Evolutionary conservation across 352 stramenopile species (phyloP).

Genomic region (Globisporangium canariense): DNA sequence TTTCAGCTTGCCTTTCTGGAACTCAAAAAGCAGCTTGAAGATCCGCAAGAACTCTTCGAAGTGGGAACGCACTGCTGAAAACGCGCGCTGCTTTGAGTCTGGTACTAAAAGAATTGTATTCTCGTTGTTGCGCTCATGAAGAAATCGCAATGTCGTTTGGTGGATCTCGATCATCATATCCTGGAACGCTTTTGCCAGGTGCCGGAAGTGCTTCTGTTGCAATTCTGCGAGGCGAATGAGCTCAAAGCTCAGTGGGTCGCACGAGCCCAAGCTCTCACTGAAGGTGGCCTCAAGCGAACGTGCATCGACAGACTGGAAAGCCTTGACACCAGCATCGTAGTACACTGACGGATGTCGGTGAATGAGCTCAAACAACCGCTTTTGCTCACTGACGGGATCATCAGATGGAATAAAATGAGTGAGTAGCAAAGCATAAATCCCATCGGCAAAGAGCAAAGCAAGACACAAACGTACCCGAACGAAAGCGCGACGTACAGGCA

Average conservation of each 20-base stretch:
- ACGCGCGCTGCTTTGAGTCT: conserved; percentile 20
- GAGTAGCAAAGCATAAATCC: not conserved
- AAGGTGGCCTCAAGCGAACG: conserved; percentile 33
- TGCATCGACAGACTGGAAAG: conserved; percentile 19
- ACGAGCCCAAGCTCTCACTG: not conserved
- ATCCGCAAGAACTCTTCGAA: conserved; percentile 48
- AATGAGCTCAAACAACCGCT: conserved; percentile 37
- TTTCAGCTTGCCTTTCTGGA: conserved; percentile 33
- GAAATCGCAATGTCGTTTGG: not conserved
- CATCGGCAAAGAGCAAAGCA: not conserved
- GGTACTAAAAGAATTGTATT: not conserved
- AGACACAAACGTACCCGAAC: conserved; percentile 23
- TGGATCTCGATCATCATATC: conserved; percentile 14
- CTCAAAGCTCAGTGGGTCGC: conserved; percentile 7
- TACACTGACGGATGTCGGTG: conserved; percentile 36
- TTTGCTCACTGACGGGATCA: conserved; percentile 20
- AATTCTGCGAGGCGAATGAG: not conserved
- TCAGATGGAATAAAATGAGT: not conserved
- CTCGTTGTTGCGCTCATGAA: not conserved
- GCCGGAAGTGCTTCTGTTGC: not conserved
- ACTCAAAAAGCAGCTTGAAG: conserved; percentile 43
- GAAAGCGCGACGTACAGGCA: conserved; percentile 57
- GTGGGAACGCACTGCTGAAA: conserved; percentile 25
- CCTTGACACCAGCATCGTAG: conserved; percentile 42
- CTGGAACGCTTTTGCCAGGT: not conserved